Base-by-base conservation (phyloP, 495 filamentous ascomycete species). In the Amphirosellinia nigrospora region DNA sequence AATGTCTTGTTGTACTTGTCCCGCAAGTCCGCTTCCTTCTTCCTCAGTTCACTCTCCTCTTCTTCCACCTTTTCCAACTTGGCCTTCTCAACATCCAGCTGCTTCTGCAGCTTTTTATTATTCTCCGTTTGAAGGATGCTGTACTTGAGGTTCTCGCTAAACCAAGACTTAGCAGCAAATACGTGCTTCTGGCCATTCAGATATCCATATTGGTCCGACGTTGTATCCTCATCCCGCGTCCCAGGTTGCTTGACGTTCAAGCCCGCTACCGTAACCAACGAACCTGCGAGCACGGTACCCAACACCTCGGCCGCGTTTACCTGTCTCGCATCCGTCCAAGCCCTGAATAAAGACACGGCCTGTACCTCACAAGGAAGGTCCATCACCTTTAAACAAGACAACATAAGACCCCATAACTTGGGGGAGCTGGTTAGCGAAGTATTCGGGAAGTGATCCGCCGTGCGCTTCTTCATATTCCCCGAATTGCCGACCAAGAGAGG, bases 401-500 rank as follows among this genome's bases (percentile, higher is more conserved):
- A 19, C 0, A 70, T 8, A 23, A 70, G 48, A 19, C 41, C 68
- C 68, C 68, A 70, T 3, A 58, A 0, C 13, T 59, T 64, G 13
- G 59, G 41, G 3, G 60, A 58, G 0, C 38, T 48, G 34, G 9
- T 21, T 1, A 43, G 15, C 41, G 41, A 43, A 5, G 15, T 43
- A 15, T 43, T 43, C 13, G 41, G 41, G 41, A 43, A 16, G 13
- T 43, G 41, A 15, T 43, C 41, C 13, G 2, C 41, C 0, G 13
- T 43, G 41, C 41, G 41, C 41, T 19, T 43, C 41, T 43, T 43
- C 41, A 43, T 43, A 5, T 43, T 43, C 3, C 50, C 38, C 4
- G 59, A 8, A 19, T 64, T 70, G 6, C 61, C 68, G 0, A 70
- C 68, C 34, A 70, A 23, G 4, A 70, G 36, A 2, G 68, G 68